Evolutionary conservation across 2,329 filamentous ascomycete genomes (phyloP).

Genomic region (Exophiala sp.): DNA sequence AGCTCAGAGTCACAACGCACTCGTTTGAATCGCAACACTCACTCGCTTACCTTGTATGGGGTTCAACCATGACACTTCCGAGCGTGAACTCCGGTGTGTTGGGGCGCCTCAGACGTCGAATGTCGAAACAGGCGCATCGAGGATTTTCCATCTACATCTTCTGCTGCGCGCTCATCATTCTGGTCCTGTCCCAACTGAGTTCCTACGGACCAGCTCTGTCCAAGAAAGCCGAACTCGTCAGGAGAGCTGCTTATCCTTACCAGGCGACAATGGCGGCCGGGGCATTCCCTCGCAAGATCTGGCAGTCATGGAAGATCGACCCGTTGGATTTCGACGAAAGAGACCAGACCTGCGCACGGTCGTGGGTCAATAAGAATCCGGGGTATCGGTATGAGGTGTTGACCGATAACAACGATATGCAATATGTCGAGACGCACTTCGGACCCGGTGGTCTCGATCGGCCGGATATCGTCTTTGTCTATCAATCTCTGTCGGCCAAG

Average conservation of each 20-base stretch:
- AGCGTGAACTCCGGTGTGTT: slow-evolving; percentile 1
- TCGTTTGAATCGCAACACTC: neutral
- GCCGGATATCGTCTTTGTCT: slow-evolving; percentile 59
- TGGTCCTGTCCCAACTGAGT: slow-evolving; percentile 1
- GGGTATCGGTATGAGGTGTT: slow-evolving; percentile 62
- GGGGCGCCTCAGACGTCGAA: neutral
- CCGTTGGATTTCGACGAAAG: slow-evolving; percentile 61
- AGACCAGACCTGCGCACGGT: slow-evolving; percentile 55
- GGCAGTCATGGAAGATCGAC: slow-evolving; percentile 70
- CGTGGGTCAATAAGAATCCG: slow-evolving; percentile 63
- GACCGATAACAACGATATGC: slow-evolving; percentile 61
- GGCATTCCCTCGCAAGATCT: slow-evolving; percentile 61
- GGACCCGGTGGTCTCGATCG: slow-evolving; percentile 60
- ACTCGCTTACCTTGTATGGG: neutral
- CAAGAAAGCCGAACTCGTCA: neutral
- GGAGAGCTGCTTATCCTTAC: slow-evolving; percentile 1
- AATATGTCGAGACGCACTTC: slow-evolving; percentile 63
- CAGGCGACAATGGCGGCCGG: slow-evolving; percentile 8
- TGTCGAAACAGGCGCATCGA: slow-evolving; percentile 3
- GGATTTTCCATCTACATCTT: slow-evolving; percentile 4
- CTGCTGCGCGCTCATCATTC: slow-evolving; percentile 1
- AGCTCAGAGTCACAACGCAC: neutral
- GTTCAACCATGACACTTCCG: neutral
- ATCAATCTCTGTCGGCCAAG: slow-evolving; percentile 54
- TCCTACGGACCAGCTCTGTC: neutral